These are phyloP conservation scores for Cyclotella choctawhatcheeana DNA, from an alignment of 108 stramenopile species.

Conservation along the genomic window DNA sequence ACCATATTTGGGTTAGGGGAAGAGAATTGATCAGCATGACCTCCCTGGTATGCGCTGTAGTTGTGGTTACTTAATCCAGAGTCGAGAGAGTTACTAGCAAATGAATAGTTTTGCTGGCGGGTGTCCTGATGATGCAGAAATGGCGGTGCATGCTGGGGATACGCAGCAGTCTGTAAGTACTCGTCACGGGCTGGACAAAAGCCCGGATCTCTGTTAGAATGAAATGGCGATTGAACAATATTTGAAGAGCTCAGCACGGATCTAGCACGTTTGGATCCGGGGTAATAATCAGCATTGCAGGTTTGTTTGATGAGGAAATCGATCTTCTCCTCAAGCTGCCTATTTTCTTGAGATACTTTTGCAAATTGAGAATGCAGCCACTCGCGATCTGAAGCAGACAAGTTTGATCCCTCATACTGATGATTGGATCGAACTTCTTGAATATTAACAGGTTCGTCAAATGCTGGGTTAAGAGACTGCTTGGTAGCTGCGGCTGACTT, in stretches of 20 bases:
- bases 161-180: too few species aligned
- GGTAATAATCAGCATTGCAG: neutral
- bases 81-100: too few species aligned
- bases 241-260: neutral
- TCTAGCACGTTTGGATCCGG: neutral
- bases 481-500: neutral
- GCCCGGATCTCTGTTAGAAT: neutral
- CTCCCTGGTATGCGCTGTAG: too few species aligned
- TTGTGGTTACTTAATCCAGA: too few species aligned
- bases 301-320: neutral
- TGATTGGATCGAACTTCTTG: neutral
- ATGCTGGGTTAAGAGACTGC: too few species aligned
- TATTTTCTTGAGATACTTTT: neutral
- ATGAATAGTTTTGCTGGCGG: too few species aligned
- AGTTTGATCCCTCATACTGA: neutral
- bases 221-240: neutral
- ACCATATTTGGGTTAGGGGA: too few species aligned
- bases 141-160: too few species aligned
- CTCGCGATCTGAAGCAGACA: neutral
- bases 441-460: neutral
- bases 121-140: too few species aligned
- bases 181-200: neutral
- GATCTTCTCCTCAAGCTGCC: neutral
- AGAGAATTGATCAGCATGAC: too few species aligned
- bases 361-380: neutral